These are phyloP conservation scores for Alternaria atra DNA, from an alignment of 2,329 filamentous ascomycete genomes.

Conservation along the genomic window DNA sequence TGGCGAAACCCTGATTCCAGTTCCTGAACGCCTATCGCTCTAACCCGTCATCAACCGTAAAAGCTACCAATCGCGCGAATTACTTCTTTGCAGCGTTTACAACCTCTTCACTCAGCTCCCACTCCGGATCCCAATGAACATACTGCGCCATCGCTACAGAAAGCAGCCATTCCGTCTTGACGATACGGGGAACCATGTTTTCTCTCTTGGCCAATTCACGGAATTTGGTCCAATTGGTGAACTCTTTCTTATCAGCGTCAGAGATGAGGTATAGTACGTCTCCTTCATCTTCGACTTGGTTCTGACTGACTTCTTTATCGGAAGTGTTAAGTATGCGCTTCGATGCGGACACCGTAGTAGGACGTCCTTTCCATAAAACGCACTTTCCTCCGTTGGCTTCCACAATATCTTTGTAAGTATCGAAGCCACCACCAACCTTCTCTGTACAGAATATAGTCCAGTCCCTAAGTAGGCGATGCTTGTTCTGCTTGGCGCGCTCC, in stretches of 20 bases:
- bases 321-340: conserved; percentile 44
- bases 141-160: conserved; percentile 90
- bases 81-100: conserved; percentile 34
- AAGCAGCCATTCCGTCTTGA: conserved; percentile 87
- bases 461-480: conserved; percentile 76
- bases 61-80: conserved; percentile 1
- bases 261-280: conserved; percentile 79
- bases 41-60: conserved; percentile 16
- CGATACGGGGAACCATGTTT: conserved; percentile 81
- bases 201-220: conserved; percentile 78
- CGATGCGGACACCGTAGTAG: conserved; percentile 68
- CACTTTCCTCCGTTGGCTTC: conserved; percentile 89
- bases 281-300: conserved; percentile 68
- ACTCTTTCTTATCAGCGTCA: conserved; percentile 71
- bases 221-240: conserved; percentile 81
- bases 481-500: conserved; percentile 76
- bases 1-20: conserved; percentile 18
- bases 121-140: conserved; percentile 56
- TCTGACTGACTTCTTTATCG: conserved; percentile 56
- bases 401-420: conserved; percentile 86
- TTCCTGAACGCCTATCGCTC: conserved; percentile 30
- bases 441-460: conserved; percentile 87
- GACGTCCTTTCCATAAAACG: conserved; percentile 76
- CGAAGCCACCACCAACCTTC: conserved; percentile 79
- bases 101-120: conserved; percentile 47